These are phyloP conservation scores for Sporothrix variecibatus DNA, from an alignment of 2,329 filamentous ascomycete genomes.

Conservation along the genomic window DNA sequence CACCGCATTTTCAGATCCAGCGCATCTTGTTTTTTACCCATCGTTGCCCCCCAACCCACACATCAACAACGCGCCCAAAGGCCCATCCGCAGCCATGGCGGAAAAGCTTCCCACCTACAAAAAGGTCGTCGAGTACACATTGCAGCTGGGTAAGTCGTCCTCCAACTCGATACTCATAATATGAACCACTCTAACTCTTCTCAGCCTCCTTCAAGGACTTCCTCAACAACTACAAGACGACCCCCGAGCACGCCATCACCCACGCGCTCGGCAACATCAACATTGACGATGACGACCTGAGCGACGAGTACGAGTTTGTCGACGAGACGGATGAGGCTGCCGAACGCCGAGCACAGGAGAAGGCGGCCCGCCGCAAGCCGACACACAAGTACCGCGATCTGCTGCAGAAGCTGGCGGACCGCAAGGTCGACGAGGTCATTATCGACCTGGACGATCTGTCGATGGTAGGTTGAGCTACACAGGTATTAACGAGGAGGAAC, in stretches of 20 bases:
- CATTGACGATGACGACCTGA: constrained; percentile 82
- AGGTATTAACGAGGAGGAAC: neutral
- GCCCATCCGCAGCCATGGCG: constrained; percentile 63
- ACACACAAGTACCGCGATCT: constrained; percentile 87
- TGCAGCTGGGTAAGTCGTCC: constrained; percentile 69
- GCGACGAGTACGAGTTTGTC: constrained; percentile 92
- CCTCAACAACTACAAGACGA: constrained; percentile 82
- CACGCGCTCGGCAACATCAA: constrained; percentile 82
- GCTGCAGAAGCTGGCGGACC: constrained; percentile 83
- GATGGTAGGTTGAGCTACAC: constrained; percentile 55
- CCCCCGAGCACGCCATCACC: constrained; percentile 68
- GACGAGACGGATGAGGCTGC: constrained; percentile 71
- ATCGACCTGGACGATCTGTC: constrained; percentile 89
- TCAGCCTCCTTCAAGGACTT: constrained; percentile 84
- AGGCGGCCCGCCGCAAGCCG: constrained; percentile 54
- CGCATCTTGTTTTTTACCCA: neutral
- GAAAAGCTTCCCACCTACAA: constrained; percentile 68
- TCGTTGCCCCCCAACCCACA: constrained; percentile 10
- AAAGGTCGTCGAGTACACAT: constrained; percentile 80
- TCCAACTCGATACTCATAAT: constrained; percentile 16
- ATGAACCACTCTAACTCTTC: neutral
- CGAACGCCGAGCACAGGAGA: constrained; percentile 52
- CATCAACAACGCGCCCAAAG: constrained; percentile 5
- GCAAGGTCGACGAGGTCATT: constrained; percentile 72
- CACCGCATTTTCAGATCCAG: neutral